Conservation (phyloP, 2,329 filamentous ascomycete species). For the Beauveria brongniartii region DNA sequence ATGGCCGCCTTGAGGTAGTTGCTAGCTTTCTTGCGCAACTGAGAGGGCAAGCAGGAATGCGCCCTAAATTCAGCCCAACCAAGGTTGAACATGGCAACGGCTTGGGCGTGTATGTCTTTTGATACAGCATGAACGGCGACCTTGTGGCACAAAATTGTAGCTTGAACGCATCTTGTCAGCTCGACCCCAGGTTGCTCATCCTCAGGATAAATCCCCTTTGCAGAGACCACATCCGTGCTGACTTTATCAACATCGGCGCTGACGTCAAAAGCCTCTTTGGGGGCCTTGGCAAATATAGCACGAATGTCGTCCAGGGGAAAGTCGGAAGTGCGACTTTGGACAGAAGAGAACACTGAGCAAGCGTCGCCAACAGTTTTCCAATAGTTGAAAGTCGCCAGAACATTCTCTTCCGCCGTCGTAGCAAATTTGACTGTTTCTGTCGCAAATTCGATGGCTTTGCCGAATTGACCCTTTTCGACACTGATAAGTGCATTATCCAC, state of each 20-base stretch:
- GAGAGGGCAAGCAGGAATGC: conserved; percentile 54
- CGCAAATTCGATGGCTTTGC: conserved; percentile 68
- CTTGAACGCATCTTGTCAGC: conserved; percentile 54
- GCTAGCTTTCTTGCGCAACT: conserved; percentile 48
- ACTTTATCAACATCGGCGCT: conserved; percentile 64
- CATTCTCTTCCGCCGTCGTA: conserved; percentile 47
- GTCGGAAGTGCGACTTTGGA: conserved; percentile 57
- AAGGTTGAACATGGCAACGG: conserved; percentile 94
- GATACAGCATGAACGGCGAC: conserved; percentile 67
- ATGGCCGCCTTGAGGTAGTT: conserved; percentile 74
- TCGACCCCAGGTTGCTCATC: conserved; percentile 41
- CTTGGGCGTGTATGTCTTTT: conserved; percentile 75
- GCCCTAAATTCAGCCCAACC: conserved; percentile 89
- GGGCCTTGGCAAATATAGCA: conserved; percentile 47
- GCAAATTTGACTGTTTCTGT: conserved; percentile 62
- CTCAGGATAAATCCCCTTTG: conserved; percentile 36
- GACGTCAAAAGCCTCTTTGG: conserved; percentile 49
- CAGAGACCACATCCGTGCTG: conserved; percentile 35
- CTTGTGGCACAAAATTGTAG: conserved; percentile 79
- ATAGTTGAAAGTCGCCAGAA: conserved; percentile 75
- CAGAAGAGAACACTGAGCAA: conserved; percentile 72
- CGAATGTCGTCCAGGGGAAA: conserved; percentile 54
- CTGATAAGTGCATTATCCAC: conserved; percentile 73
- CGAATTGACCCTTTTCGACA: conserved; percentile 77
- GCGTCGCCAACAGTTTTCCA: conserved; percentile 93